These are phyloP conservation scores for Saturnispora sanitii DNA, from an alignment of 805 yeast species.

Conservation along the genomic window DNA sequence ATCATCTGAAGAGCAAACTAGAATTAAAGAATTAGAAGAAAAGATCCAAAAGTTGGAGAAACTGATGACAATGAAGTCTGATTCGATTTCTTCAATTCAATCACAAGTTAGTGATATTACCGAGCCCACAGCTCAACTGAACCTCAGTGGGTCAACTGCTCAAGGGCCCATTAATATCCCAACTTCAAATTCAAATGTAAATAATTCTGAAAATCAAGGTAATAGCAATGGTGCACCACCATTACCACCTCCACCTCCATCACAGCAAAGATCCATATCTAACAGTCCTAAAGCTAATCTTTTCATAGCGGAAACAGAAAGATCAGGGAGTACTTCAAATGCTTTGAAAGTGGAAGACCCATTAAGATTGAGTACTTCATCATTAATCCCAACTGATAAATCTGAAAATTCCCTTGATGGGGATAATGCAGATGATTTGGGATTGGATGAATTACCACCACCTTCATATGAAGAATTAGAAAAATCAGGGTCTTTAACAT, in stretches of 20 bases:
- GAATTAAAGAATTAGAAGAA: slow-evolving; percentile 25
- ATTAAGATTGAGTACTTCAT: slow-evolving; percentile 16
- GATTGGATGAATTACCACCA: slow-evolving; percentile 19
- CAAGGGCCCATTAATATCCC: no score
- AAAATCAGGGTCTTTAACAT: slow-evolving; percentile 25
- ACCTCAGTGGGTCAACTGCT: no score
- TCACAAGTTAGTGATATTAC: not conserved
- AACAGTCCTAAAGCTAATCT: slow-evolving; percentile 20
- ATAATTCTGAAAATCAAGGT: no score
- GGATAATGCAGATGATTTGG: slow-evolving; percentile 9
- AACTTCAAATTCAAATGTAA: no score
- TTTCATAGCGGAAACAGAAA: slow-evolving; percentile 11
- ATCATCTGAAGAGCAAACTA: slow-evolving; percentile 10
- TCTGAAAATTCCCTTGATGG: slow-evolving; percentile 13
- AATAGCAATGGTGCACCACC: slow-evolving; percentile 20
- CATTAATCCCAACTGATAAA: slow-evolving; percentile 21
- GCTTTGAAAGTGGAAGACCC: not conserved
- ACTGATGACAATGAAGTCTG: slow-evolving; percentile 15
- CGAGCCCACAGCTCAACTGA: not conserved
- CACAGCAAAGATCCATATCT: slow-evolving; percentile 17
- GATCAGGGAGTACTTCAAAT: not conserved
- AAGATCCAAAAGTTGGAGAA: slow-evolving; percentile 25
- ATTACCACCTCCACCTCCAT: slow-evolving; percentile 25
- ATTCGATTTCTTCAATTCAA: not conserved
- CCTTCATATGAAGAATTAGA: slow-evolving; percentile 28